Evolutionary conservation across 495 filamentous ascomycete species (phyloP).

Genomic region (Neurospora sp.): DNA sequence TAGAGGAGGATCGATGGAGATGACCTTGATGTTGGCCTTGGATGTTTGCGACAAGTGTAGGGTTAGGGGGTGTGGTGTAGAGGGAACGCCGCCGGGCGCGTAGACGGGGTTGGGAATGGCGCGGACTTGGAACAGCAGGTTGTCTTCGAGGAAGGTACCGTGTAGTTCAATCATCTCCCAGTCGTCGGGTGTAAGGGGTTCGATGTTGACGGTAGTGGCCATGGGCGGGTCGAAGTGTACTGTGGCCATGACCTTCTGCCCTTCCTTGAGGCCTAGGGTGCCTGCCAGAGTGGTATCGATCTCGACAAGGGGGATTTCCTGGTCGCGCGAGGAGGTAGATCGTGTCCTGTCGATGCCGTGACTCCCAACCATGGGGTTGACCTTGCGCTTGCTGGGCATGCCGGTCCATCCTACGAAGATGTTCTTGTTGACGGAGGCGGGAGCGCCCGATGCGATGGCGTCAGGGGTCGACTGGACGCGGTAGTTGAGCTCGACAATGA

Average conservation of each 20-base stretch:
- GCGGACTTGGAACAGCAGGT: slow-evolving; percentile 85
- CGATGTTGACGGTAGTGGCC: slow-evolving; percentile 88
- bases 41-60: slow-evolving; percentile 93
- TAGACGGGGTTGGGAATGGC: slow-evolving; percentile 79
- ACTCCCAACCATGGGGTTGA: slow-evolving; percentile 59
- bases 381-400: slow-evolving; percentile 80
- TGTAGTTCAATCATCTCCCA: slow-evolving; percentile 99
- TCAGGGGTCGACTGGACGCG: slow-evolving; percentile 32
- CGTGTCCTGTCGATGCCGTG: slow-evolving; percentile 58
- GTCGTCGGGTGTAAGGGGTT: slow-evolving; percentile 86
- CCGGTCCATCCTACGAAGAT: slow-evolving; percentile 92
- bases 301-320: slow-evolving; percentile 69
- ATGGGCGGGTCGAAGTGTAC: slow-evolving; percentile 85
- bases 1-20: slow-evolving; percentile 65
- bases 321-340: slow-evolving; percentile 48
- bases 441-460: slow-evolving; percentile 24
- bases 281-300: slow-evolving; percentile 84
- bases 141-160: slow-evolving; percentile 87
- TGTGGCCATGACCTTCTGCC: slow-evolving; percentile 61
- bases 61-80: slow-evolving; percentile 65
- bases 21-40: slow-evolving; percentile 81
- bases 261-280: slow-evolving; percentile 69
- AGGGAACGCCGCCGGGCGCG: slow-evolving; percentile 31
- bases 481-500: slow-evolving; percentile 80
- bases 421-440: slow-evolving; percentile 46